Evolutionary conservation across 371 early-diverging fungal species (phyloP).

Genomic region (Thermomucor indicae-seudaticae): DNA sequence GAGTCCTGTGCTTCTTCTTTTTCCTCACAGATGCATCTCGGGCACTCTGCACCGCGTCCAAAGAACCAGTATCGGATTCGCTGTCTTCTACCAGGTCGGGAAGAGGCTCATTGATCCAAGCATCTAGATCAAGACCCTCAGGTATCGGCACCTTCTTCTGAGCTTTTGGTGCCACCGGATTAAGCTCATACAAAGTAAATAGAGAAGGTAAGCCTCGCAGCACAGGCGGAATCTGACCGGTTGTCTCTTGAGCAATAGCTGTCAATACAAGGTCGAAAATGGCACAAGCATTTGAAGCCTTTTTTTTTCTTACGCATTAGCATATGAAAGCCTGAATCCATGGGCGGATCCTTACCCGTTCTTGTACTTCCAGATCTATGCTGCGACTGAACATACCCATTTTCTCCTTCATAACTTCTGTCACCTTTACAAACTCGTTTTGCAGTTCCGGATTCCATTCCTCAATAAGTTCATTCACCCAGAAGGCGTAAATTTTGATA

Average conservation of each 20-base stretch:
- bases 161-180: slow-evolving; percentile 91
- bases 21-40: slow-evolving; percentile 7
- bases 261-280: slow-evolving; percentile 53
- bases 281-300: slow-evolving; percentile 57
- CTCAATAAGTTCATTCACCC: slow-evolving; percentile 56
- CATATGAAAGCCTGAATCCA: background rate
- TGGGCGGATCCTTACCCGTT: slow-evolving; percentile 51
- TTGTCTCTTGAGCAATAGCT: slow-evolving; percentile 10
- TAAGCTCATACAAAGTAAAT: slow-evolving; percentile 81
- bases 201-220: slow-evolving; percentile 54
- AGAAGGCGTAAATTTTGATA: slow-evolving; percentile 70
- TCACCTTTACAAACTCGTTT: slow-evolving; percentile 43
- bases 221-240: slow-evolving; percentile 21
- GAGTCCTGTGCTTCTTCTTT: slow-evolving; percentile 27
- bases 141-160: slow-evolving; percentile 88
- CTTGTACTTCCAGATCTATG: slow-evolving; percentile 79
- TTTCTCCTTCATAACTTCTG: slow-evolving; percentile 49
- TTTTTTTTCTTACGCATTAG: background rate
- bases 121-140: slow-evolving; percentile 83
- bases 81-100: slow-evolving; percentile 53
- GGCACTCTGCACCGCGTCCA: slow-evolving; percentile 11
- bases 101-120: slow-evolving; percentile 71
- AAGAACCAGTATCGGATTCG: slow-evolving; percentile 31
- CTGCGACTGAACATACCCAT: slow-evolving; percentile 50
- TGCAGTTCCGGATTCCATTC: slow-evolving; percentile 55